phyloP scores from a whole-genome alignment of 495 filamentous ascomycete species.

The Tuber umbilicatum region DNA sequence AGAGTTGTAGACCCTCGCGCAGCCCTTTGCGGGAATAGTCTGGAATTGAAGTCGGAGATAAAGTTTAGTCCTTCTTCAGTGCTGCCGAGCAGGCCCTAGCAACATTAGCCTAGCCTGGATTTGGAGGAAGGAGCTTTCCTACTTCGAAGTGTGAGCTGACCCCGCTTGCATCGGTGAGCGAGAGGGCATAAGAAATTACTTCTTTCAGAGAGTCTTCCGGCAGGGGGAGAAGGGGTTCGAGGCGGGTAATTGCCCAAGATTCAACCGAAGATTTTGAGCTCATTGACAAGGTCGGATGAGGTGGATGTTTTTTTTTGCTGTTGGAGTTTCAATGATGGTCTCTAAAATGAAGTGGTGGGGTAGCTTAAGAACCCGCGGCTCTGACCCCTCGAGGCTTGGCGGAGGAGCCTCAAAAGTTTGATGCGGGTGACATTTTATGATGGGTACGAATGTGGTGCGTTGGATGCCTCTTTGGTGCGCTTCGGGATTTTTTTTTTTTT shows the following conservation, averaged over 20 bases:
- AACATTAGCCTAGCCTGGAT: conserved; percentile 3
- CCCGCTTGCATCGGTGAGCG: conserved; percentile 59
- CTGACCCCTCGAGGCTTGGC: background rate
- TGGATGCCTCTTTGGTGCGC: no score
- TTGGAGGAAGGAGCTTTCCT: background rate
- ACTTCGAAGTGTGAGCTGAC: conserved; percentile 73
- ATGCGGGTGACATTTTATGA: background rate
- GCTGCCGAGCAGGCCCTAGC: conserved; percentile 72
- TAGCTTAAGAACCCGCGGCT: background rate
- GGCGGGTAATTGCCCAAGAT: conserved; percentile 53
- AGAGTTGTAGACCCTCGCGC: conserved; percentile 28
- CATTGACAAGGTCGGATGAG: background rate
- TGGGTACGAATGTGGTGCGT: no score
- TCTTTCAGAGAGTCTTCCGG: conserved; percentile 77
- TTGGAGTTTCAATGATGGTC: background rate
- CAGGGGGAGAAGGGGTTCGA: conserved; percentile 71
- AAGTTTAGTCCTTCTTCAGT: conserved; percentile 80
- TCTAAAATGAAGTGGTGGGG: background rate
- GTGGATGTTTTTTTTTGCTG: background rate
- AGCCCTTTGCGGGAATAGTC: conserved; percentile 44
- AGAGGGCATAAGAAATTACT: conserved; percentile 69
- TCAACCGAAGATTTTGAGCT: conserved; percentile 44
- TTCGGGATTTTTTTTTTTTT: no score
- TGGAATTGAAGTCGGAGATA: conserved; percentile 81
- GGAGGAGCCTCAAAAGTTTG: background rate